Evolutionary conservation across 805 yeast species (phyloP).

Genomic region (Saccharomycopsis sp.): DNA sequence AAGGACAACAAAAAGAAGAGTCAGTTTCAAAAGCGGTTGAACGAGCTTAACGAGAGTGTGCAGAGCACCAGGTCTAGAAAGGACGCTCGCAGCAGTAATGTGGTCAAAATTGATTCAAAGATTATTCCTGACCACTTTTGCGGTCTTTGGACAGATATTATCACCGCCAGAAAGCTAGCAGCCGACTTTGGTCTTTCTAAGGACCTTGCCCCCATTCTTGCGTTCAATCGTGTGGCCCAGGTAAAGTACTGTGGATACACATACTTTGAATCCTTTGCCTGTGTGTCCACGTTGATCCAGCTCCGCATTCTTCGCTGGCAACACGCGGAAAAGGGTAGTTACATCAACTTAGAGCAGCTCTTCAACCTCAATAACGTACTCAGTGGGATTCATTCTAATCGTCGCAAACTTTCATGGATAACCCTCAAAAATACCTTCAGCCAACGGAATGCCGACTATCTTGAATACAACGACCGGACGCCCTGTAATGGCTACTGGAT

Average conservation of each 20-base stretch:
- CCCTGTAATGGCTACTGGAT: not conserved
- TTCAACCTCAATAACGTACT: not conserved
- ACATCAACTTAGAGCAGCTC: conserved; percentile 2
- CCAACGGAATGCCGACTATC: not conserved
- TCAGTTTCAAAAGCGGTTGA: not conserved
- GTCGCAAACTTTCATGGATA: not conserved
- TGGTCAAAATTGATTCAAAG: not conserved
- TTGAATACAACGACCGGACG: conserved; percentile 1
- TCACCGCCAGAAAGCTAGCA: conserved; percentile 25
- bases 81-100: not conserved
- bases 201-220: conserved; percentile 5
- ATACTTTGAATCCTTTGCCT: conserved; percentile 6
- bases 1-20: not conserved
- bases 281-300: not conserved
- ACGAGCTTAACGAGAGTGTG: not conserved
- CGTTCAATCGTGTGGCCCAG: conserved; percentile 3
- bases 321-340: not conserved
- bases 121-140: not conserved
- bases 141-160: conserved; percentile 23
- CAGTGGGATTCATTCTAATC: not conserved
- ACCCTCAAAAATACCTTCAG: not conserved
- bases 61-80: not conserved
- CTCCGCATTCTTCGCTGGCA: conserved; percentile 4
- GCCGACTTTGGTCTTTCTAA: conserved; percentile 18
- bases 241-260: conserved; percentile 7